Percentiles rank a stretch among this genome's conserved stretches.
Conservation (phyloP, 345 rosid species). For the Eucalyptus globulus region DNA sequence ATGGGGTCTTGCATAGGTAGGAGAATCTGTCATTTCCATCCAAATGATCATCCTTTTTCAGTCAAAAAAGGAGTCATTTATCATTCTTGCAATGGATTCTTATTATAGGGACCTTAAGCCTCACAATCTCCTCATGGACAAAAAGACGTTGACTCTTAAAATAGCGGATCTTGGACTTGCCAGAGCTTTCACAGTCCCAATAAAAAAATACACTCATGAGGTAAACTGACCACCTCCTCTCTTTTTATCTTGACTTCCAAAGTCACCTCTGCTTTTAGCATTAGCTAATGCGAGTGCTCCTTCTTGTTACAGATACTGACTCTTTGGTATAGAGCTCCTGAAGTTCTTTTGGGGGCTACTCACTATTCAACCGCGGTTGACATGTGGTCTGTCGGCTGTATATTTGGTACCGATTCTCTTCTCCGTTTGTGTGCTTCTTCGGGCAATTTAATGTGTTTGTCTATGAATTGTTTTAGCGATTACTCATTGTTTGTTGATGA, state of each 20-base stretch:
- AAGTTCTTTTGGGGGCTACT: constrained; percentile 87
- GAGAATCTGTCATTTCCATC: background rate
- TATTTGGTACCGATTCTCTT: constrained; percentile 45
- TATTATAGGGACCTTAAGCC: constrained; percentile 84
- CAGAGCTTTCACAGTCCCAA: constrained; percentile 79
- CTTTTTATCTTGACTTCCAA: background rate
- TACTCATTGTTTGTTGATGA: background rate
- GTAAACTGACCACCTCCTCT: constrained; percentile 8
- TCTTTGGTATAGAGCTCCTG: constrained; percentile 96
- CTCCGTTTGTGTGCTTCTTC: background rate
- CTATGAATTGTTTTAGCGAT: background rate
- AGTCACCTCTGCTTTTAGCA: background rate
- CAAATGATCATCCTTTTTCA: background rate
- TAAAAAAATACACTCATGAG: constrained; percentile 96
- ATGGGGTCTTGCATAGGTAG: constrained; percentile 90
- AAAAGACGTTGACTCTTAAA: constrained; percentile 61
- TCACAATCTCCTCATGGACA: constrained; percentile 84
- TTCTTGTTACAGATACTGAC: constrained; percentile 53
- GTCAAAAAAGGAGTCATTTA: no score
- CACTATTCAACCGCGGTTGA: constrained; percentile 97
- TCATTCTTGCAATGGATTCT: background rate
- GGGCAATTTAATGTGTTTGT: background rate
- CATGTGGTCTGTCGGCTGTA: constrained; percentile 93
- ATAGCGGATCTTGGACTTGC: constrained; percentile 97
- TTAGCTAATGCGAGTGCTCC: background rate